Evolutionary conservation across 2,329 filamentous ascomycete genomes (phyloP), one percentile per base, ranked within the genome.

Genomic region (Byssoonygena ceratinophila): DNA sequence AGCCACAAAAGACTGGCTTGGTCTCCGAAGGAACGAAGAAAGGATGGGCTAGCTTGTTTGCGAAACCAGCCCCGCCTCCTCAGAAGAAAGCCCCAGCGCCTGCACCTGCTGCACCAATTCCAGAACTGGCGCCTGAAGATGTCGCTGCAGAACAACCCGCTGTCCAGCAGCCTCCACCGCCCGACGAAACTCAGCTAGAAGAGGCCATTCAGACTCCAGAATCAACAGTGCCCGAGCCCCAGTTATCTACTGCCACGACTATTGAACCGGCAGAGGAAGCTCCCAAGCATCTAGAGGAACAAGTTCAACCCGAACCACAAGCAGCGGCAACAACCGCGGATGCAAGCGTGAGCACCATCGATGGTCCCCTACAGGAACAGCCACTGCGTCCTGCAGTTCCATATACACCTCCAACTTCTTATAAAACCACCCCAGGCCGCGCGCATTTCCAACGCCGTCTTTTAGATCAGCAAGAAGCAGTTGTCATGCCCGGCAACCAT

Each of bases 401-500:
- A 63, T 56, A 56, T 49, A 40, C 51, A n/a, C 45, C 52, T 46
- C 78, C 87, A n/a, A 85, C 83, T 46, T 87, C 88, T 23, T 76
- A 86, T 62, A 95, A 94, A 73, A 73, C 79, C 22, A 70, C 68
- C 29, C 63, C 78, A 53, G 74, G 76, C 55, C 85, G 91, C 56
- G 83, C 82, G 51, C 90, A 84, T 71, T 88, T 85, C 69, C 85
- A 94, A 68, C 83, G 91, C 59, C 85, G 88, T 63, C 79, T 96
- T 51, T 77, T 94, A 63, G 90, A 97, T 62, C 92, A 98, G 67
- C 90, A 95, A 69, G 92, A 98, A 73, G 88, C 92, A 54, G 92
- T 98, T 37, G 89, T 95, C 59, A 96, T 98, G 91, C 92, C 92
- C 43, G 89, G 87, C 55, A 95, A 96, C 74, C 89, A 92, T 60